A percentile compares a stretch with the other conserved stretches of the same genome.
Conservation (phyloP, 179 eudicot genomes). For the Corrigiola litoralis region DNA sequence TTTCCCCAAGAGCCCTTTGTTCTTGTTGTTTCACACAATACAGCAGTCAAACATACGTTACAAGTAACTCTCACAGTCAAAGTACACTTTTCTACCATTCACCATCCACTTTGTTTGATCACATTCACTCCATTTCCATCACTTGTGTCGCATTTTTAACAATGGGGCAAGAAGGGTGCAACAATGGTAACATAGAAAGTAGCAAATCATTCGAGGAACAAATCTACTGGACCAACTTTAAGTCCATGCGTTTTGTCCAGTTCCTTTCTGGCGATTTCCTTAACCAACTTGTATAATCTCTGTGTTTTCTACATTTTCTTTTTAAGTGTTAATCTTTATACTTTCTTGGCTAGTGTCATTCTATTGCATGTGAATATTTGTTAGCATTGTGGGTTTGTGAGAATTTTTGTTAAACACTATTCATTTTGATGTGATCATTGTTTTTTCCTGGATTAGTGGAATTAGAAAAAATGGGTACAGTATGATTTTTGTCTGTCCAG, state of each 20-base stretch:
- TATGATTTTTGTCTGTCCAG: no score
- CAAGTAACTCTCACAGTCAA: no score
- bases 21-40: no score
- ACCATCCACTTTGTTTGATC: no score
- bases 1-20: no score
- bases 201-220: not conserved
- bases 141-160: not conserved
- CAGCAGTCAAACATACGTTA: no score
- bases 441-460: no score
- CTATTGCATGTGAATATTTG: not conserved
- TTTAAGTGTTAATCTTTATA: not conserved
- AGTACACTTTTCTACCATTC: no score
- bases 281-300: slow-evolving; percentile 13
- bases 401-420: no score
- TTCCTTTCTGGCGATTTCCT: slow-evolving; percentile 9
- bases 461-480: no score
- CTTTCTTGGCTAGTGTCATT: not conserved
- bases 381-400: not conserved
- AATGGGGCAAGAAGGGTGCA: slow-evolving; percentile 1
- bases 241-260: slow-evolving; percentile 21
- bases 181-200: not conserved
- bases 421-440: no score
- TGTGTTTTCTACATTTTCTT: not conserved
- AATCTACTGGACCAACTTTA: slow-evolving; percentile 21
- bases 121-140: no score